Evolutionary conservation across 2,329 filamentous ascomycete species (phyloP).

Genomic region (Thielaviopsis populi): DNA sequence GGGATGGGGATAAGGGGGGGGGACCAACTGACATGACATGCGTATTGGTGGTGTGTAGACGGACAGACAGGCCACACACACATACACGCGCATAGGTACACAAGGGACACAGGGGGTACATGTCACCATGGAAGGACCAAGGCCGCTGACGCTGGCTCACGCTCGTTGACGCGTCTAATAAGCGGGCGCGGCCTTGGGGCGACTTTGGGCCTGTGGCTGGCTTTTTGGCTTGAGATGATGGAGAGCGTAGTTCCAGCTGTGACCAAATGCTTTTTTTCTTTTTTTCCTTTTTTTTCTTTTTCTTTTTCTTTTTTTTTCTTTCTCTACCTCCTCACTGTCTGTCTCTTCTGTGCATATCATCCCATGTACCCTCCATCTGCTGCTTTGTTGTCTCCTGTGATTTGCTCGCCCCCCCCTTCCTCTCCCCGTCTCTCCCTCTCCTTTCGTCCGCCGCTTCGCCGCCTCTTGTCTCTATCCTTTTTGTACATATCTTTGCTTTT

Average conservation of each 20-base stretch:
- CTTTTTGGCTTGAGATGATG: too few relatives aligned
- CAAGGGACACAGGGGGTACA: background rate
- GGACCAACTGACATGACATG: background rate
- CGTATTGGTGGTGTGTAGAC: background rate
- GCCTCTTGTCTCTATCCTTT: too few relatives aligned
- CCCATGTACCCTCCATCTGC: background rate
- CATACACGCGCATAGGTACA: background rate
- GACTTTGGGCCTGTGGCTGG: background rate
- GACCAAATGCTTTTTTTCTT: too few relatives aligned
- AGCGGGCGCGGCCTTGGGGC: too few relatives aligned
- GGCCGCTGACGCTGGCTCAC: background rate
- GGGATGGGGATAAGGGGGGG: background rate
- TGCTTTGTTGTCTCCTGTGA: background rate
- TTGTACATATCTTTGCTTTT: background rate
- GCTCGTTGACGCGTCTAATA: background rate
- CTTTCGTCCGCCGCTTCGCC: background rate
- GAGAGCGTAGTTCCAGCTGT: too few relatives aligned
- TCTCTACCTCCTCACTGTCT: background rate
- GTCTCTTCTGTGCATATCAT: background rate
- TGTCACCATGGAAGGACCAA: background rate
- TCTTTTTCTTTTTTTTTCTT: background rate
- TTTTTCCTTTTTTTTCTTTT: background rate
- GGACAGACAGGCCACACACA: background rate
- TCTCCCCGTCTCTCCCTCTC: background rate
- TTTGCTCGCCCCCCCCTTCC: background rate